These are phyloP conservation scores for Eucalyptus leucophloia DNA, from an alignment of 345 rosid genomes.

Conservation along the genomic window DNA sequence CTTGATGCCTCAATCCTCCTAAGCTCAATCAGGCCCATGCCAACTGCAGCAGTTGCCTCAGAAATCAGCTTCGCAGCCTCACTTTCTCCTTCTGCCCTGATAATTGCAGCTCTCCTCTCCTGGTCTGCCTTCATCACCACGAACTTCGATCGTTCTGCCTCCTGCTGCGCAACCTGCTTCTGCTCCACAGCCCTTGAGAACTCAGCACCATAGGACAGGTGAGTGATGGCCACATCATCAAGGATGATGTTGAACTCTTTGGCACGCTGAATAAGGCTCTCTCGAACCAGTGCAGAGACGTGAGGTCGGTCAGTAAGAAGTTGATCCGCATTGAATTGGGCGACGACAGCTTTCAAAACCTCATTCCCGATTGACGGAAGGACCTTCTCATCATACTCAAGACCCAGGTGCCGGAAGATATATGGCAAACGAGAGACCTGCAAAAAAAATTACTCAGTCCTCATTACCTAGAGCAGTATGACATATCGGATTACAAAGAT, in stretches of 20 bases:
- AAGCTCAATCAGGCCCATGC: conserved; percentile 87
- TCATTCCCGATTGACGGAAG: conserved; percentile 98
- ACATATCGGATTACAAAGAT: not conserved
- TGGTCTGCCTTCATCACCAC: conserved; percentile 97
- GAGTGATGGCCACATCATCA: conserved; percentile 94
- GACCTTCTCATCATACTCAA: conserved; percentile 90
- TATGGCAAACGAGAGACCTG: conserved; percentile 64
- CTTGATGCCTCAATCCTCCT: conserved; percentile 97
- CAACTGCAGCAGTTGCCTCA: conserved; percentile 72
- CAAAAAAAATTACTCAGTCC: not conserved
- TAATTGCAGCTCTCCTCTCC: conserved; percentile 94
- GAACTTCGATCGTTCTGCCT: conserved; percentile 93
- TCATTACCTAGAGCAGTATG: not conserved
- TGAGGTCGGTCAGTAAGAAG: conserved; percentile 96
- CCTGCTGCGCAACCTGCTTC: conserved; percentile 99
- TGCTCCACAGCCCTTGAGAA: conserved; percentile 96
- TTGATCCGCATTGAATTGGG: conserved; percentile 97
- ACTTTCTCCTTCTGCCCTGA: conserved; percentile 98
- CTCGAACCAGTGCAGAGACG: conserved; percentile 85
- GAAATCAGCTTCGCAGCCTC: conserved; percentile 89
- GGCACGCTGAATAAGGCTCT: conserved; percentile 64
- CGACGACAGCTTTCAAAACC: conserved; percentile 97
- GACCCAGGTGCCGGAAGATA: conserved; percentile 81
- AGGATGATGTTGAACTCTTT: conserved; percentile 78
- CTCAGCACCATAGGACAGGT: conserved; percentile 82